A percentile compares a stretch with the other conserved stretches of the same genome.
These are phyloP conservation scores for Lactarius akahatsu DNA, from an alignment of 768 basidiomycete genomes.

Conservation along the genomic window DNA sequence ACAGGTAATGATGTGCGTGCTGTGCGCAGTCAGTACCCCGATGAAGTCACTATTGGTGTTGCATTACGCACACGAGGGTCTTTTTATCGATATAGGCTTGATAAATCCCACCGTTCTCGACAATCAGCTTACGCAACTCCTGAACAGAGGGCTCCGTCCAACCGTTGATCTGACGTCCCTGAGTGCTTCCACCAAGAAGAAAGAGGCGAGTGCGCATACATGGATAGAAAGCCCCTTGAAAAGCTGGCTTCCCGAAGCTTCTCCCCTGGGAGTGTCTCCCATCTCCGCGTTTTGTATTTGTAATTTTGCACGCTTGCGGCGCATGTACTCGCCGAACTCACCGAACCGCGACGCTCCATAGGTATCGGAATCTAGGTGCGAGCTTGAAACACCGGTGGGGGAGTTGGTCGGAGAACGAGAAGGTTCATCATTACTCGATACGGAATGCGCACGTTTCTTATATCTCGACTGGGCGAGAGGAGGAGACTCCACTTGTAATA, in stretches of 20 bases:
- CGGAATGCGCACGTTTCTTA: conserved; percentile 23
- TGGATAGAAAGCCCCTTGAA: conserved; percentile 80
- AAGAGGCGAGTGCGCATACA: conserved; percentile 47
- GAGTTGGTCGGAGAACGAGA: conserved; percentile 2
- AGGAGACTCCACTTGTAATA: conserved; percentile 11
- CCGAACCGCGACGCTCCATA: conserved; percentile 84
- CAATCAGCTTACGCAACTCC: conserved; percentile 74
- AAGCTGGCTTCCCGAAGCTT: conserved; percentile 45
- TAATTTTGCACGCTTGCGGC: conserved; percentile 85
- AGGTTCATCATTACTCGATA: conserved; percentile 18
- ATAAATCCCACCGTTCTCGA: conserved; percentile 80
- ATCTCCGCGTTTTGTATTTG: conserved; percentile 69
- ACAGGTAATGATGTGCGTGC: conserved; percentile 90
- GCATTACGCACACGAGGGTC: conserved; percentile 59
- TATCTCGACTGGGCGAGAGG: conserved; percentile 19
- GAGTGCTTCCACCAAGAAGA: conserved; percentile 11
- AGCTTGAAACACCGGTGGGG: neutral
- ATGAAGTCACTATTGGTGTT: neutral
- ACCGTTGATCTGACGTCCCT: conserved; percentile 71
- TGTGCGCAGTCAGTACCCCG: conserved; percentile 33
- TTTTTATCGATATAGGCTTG: conserved; percentile 84
- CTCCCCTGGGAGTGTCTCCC: conserved; percentile 31
- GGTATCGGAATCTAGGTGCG: conserved; percentile 36
- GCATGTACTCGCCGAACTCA: conserved; percentile 85
- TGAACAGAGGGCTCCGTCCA: conserved; percentile 86